These are phyloP conservation scores for Pinus taeda DNA, from an alignment of 75 land plant genomes.

Conservation along the genomic window DNA sequence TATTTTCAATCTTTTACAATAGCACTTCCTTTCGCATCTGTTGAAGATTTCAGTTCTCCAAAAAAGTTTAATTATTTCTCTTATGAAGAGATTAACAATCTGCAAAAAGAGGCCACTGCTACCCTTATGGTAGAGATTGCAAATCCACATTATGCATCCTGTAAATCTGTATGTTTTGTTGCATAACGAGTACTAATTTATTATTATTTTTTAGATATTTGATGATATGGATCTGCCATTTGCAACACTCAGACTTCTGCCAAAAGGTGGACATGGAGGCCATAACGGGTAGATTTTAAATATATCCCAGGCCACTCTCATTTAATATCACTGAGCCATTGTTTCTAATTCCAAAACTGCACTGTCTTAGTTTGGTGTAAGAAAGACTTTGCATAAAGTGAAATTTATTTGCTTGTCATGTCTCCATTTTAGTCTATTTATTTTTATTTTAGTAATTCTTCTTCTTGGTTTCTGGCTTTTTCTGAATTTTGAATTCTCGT, in stretches of 20 bases:
- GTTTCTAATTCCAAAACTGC: background rate
- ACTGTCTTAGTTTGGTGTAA: background rate
- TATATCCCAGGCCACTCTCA: background rate
- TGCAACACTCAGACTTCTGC: slow-evolving; percentile 68
- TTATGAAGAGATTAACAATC: background rate
- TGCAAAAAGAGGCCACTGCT: background rate
- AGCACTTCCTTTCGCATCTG: too few relatives aligned
- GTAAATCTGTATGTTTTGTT: slow-evolving; percentile 1
- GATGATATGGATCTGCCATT: slow-evolving; percentile 97
- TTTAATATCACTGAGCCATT: background rate
- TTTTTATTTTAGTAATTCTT: background rate
- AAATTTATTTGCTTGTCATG: background rate
- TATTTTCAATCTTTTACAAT: too few relatives aligned
- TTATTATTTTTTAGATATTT: slow-evolving; percentile 50
- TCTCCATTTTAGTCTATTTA: background rate
- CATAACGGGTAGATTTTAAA: slow-evolving; percentile 81
- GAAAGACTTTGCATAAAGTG: background rate
- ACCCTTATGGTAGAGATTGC: background rate
- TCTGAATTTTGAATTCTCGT: background rate
- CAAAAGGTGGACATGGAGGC: slow-evolving; percentile 99
- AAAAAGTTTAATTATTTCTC: background rate
- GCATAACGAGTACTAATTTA: background rate
- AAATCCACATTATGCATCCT: background rate
- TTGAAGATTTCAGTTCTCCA: background rate
- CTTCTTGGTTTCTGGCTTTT: slow-evolving; percentile 1